Evolutionary conservation across 768 basidiomycete species (phyloP).

Genomic region (Trametes gibbosa): DNA sequence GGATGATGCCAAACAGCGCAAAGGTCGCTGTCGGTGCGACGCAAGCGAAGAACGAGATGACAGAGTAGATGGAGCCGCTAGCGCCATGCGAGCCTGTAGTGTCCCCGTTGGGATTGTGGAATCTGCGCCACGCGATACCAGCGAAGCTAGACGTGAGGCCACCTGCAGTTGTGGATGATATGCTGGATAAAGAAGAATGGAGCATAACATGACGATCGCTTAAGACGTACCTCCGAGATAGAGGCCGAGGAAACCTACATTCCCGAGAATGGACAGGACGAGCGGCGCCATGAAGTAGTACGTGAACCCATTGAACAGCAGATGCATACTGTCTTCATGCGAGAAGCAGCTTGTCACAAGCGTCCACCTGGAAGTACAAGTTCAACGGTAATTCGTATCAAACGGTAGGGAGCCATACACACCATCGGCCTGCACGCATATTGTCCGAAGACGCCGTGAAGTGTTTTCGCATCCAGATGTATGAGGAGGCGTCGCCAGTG

Average conservation of each 20-base stretch:
- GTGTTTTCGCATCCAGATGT: slow-evolving; percentile 55
- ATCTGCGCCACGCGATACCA: slow-evolving; percentile 47
- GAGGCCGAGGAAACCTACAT: slow-evolving; percentile 62
- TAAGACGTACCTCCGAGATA: slow-evolving; percentile 61
- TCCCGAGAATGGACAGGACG: slow-evolving; percentile 62
- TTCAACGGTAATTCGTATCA: not conserved
- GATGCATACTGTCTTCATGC: slow-evolving; percentile 56
- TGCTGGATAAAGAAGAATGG: not conserved
- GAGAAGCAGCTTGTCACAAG: slow-evolving; percentile 70
- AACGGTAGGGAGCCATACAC: slow-evolving; percentile 26
- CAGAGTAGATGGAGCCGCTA: slow-evolving; percentile 75
- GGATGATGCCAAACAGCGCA: slow-evolving; percentile 71
- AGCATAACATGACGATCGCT: not conserved
- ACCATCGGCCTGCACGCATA: slow-evolving; percentile 64
- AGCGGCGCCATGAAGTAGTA: slow-evolving; percentile 74
- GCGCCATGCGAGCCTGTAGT: slow-evolving; percentile 55
- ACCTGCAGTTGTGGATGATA: slow-evolving; percentile 39
- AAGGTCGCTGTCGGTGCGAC: slow-evolving; percentile 64
- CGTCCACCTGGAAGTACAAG: slow-evolving; percentile 59
- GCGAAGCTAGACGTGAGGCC: slow-evolving; percentile 55
- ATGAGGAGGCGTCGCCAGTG: slow-evolving; percentile 36
- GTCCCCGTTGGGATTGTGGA: slow-evolving; percentile 17
- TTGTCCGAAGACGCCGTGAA: slow-evolving; percentile 64
- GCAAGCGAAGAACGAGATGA: slow-evolving; percentile 72
- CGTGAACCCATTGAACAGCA: slow-evolving; percentile 74